Conservation (phyloP, 257 asterid genomes). For the Jacaranda mimosifolia region DNA sequence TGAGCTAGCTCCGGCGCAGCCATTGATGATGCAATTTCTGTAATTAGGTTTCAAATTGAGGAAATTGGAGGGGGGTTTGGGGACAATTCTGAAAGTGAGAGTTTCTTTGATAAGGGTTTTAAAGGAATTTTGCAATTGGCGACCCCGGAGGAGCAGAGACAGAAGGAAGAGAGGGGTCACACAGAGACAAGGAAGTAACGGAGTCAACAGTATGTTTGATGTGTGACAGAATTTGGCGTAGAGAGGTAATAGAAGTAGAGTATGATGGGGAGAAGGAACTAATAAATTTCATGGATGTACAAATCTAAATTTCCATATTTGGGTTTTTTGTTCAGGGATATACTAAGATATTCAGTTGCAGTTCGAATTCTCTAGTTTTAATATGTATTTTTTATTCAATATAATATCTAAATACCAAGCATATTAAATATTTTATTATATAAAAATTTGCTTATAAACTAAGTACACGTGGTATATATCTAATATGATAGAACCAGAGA, state of each 20-base stretch:
- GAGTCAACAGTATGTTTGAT: constrained; percentile 26
- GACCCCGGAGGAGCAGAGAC: constrained; percentile 39
- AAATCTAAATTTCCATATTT: background rate
- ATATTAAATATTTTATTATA: too few relatives aligned
- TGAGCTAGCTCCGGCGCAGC: constrained; percentile 88
- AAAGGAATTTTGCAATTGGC: constrained; percentile 36
- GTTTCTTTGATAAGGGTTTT: constrained; percentile 36
- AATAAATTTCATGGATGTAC: background rate
- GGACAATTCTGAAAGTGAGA: constrained; percentile 22
- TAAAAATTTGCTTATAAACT: too few relatives aligned
- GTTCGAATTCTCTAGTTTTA: too few relatives aligned
- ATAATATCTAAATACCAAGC: too few relatives aligned
- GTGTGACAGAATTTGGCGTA: constrained; percentile 16
- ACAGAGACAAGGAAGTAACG: background rate
- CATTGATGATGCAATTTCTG: constrained; percentile 45
- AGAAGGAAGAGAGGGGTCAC: constrained; percentile 30
- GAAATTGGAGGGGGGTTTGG: constrained; percentile 28
- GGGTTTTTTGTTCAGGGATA: too few relatives aligned
- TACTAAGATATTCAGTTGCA: too few relatives aligned
- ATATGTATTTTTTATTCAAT: too few relatives aligned
- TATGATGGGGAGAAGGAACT: background rate
- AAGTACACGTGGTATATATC: too few relatives aligned
- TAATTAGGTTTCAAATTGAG: constrained; percentile 19
- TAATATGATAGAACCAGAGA: too few relatives aligned
- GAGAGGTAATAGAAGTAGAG: background rate